phyloP scores from a whole-genome alignment of 2,329 filamentous ascomycete species.

The Beauveria brongniartii region DNA sequence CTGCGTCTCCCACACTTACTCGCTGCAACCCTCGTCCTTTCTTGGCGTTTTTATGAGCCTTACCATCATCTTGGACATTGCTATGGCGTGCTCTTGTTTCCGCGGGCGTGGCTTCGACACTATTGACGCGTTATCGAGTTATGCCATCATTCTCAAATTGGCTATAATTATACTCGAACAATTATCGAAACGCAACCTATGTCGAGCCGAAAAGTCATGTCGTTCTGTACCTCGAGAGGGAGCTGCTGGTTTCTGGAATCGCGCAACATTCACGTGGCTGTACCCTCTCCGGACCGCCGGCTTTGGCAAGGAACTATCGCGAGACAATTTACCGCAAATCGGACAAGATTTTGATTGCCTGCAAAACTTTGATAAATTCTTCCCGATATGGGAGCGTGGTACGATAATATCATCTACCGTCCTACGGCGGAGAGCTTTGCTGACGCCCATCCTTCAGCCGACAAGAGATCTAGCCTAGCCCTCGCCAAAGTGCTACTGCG shows the following conservation, averaged over 20 bases:
- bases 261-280: slow-evolving; percentile 2
- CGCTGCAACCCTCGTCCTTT: slow-evolving; percentile 24
- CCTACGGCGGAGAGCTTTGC: too few relatives aligned
- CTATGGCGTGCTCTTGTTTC: slow-evolving; percentile 25
- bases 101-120: slow-evolving; percentile 17
- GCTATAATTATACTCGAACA: slow-evolving; percentile 25
- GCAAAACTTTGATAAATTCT: not conserved
- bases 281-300: not conserved
- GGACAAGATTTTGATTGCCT: not conserved
- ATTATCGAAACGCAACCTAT: slow-evolving; percentile 17
- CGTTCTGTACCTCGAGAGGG: not conserved
- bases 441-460: too few relatives aligned
- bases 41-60: slow-evolving; percentile 24
- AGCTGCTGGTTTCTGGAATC: not conserved
- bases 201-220: not conserved
- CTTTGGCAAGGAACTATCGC: not conserved
- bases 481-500: not conserved
- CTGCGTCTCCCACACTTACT: slow-evolving; percentile 24
- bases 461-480: not conserved
- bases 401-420: not conserved
- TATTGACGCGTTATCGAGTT: slow-evolving; percentile 20
- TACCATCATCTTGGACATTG: slow-evolving; percentile 25
- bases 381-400: not conserved
- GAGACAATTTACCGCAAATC: not conserved
- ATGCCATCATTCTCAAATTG: slow-evolving; percentile 20